Conservation (phyloP, 75 land plant genomes). For the Adiantum capillusveneris region DNA sequence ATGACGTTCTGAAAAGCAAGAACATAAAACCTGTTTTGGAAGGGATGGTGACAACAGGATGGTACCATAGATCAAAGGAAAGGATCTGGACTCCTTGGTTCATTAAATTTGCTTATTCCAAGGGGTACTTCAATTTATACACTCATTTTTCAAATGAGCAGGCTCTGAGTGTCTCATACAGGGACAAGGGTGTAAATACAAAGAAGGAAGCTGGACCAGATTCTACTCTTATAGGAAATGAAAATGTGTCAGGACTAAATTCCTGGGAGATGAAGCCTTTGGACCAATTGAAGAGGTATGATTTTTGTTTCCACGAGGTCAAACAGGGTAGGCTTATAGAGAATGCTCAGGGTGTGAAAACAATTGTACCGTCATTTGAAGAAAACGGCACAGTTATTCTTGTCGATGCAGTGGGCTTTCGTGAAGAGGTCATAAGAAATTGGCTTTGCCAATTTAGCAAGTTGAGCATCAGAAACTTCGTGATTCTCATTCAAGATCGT, state of each 20-base stretch:
- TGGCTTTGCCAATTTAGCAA: slow-evolving; percentile 74
- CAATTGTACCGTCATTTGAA: slow-evolving; percentile 44
- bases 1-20: slow-evolving; percentile 70
- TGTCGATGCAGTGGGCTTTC: slow-evolving; percentile 38
- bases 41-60: slow-evolving; percentile 89
- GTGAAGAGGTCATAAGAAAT: slow-evolving; percentile 36
- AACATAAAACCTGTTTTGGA: slow-evolving; percentile 64
- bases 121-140: slow-evolving; percentile 83
- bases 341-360: slow-evolving; percentile 35
- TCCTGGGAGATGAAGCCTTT: slow-evolving; percentile 53
- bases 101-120: slow-evolving; percentile 73
- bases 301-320: slow-evolving; percentile 85
- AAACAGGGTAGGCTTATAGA: slow-evolving; percentile 43
- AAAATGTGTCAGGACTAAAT: slow-evolving; percentile 27
- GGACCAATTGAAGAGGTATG: slow-evolving; percentile 58
- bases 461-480: slow-evolving; percentile 43
- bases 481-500: slow-evolving; percentile 43
- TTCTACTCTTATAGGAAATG: slow-evolving; percentile 47
- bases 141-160: slow-evolving; percentile 66
- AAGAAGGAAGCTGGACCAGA: slow-evolving; percentile 81
- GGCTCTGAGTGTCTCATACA: slow-evolving; percentile 77
- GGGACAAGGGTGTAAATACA: slow-evolving; percentile 83
- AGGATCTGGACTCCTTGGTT: slow-evolving; percentile 99
- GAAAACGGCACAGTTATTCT: slow-evolving; percentile 38
- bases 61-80: slow-evolving; percentile 86